A percentile compares a stretch with the other conserved stretches of the same genome.
phyloP scores from a whole-genome alignment of 2,329 filamentous ascomycete species.

The Sporothrix phasma region DNA sequence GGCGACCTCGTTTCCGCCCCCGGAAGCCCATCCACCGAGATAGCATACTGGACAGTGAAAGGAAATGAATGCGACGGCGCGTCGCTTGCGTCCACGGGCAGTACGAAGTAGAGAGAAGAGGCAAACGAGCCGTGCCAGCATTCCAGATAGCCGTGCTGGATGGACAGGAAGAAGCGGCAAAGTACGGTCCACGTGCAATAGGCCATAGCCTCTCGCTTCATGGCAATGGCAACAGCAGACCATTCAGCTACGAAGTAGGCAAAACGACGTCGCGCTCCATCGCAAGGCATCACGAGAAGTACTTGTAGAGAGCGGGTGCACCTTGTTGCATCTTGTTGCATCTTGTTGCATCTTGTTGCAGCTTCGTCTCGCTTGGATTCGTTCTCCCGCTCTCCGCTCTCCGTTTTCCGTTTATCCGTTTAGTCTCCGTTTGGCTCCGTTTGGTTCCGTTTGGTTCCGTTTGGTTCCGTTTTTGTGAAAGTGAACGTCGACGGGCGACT shows the following conservation, averaged over 20 bases:
- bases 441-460: neutral
- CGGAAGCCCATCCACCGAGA: neutral
- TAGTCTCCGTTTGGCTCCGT: neutral
- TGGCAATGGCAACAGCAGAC: too few species aligned
- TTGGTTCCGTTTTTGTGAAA: neutral
- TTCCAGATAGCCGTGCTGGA: neutral
- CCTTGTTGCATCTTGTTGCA: neutral
- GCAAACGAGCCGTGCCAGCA: too few species aligned
- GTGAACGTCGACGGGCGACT: too few species aligned
- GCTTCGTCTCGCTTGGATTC: neutral
- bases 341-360: neutral
- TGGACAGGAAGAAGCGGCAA: neutral
- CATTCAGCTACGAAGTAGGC: too few species aligned
- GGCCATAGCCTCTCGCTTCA: neutral
- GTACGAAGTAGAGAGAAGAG: neutral
- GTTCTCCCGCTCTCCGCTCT: neutral
- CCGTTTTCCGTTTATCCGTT: neutral
- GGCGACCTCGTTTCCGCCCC: neutral
- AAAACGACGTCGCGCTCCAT: too few species aligned
- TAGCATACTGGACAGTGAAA: neutral
- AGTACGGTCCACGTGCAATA: constrained; percentile 1
- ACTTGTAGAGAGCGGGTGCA: too few species aligned
- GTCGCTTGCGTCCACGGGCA: constrained; percentile 1
- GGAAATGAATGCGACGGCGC: neutral
- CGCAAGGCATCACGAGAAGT: too few species aligned